Base-by-base conservation (phyloP, 2,329 filamentous ascomycete species). In the Calonectria hawksworthii region DNA sequence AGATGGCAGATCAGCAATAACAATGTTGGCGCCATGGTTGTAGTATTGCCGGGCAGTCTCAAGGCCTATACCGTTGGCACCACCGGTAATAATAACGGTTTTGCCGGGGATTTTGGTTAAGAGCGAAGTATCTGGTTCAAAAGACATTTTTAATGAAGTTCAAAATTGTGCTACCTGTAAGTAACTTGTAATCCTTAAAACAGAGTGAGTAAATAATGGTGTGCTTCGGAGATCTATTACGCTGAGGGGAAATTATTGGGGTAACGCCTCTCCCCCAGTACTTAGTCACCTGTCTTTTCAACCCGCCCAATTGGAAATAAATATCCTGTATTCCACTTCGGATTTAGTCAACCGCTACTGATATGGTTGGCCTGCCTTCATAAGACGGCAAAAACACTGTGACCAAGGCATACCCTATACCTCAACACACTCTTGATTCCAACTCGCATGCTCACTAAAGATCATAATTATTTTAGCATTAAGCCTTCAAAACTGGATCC, bases 71-170 rank as follows among this genome's bases (percentile, higher is more conserved):
- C 74, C 75, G 28, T 56, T 51, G 10, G 69, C 71, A 23, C 67
- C 75, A 26, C 76, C 76, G 2, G 74, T 78, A 18, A 77, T 32
- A 8, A 76, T 59, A 18, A 68, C 75, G 3, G 76, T 77, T 61
- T 78, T 76, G 26, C 65, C 66, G 34, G 36, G 3, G 11, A 70
- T 30, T 16, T 32, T 41, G 11, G 47, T 23, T 5, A 65, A 38
- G 6, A 72, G 38, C 18, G 69, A 72, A 8, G 36, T n/a, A 18
- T 72, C 51, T 34, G 38, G 51, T 0, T 30, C 30, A 18, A 72
- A 59, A 9, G 63, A 66, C 69, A 72, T 72, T n/a, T 26, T 41
- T 34, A 28, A 63, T 9, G 26, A 13, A 26, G 9, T 14, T 41
- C 4, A 5, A 8, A 8, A 11, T 28, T 28, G 4, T 6, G 9